phyloP scores from a whole-genome alignment of 257 asterid species.

The Gentiana straminea region DNA sequence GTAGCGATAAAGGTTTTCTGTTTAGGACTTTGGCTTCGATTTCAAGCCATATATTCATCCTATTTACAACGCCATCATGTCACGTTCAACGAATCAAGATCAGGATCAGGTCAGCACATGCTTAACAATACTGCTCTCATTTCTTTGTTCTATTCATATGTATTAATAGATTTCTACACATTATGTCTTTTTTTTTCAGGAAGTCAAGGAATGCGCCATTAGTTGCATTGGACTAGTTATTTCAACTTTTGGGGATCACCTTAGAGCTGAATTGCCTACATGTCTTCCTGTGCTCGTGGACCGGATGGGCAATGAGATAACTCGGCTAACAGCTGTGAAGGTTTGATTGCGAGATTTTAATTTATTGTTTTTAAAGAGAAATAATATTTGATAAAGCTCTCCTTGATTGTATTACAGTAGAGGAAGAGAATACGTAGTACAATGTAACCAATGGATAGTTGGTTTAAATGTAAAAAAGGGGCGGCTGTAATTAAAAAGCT shows the following conservation, averaged over 20 bases:
- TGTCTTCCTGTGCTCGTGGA: constrained; percentile 99
- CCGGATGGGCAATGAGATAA: constrained; percentile 98
- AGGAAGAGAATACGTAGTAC: too few relatives aligned
- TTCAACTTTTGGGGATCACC: constrained; percentile 94
- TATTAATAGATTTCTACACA: constrained; percentile 3
- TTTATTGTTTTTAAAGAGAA: too few relatives aligned
- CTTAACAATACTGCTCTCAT: constrained; percentile 10
- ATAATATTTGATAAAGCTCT: too few relatives aligned
- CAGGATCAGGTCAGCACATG: constrained; percentile 81
- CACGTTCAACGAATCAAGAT: constrained; percentile 97
- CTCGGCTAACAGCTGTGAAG: constrained; percentile 98
- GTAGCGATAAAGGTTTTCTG: constrained; percentile 15
- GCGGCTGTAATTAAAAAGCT: too few relatives aligned
- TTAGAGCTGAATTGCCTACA: constrained; percentile 54
- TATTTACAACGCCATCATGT: constrained; percentile 83
- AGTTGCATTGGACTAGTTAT: constrained; percentile 98
- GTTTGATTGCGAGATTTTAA: constrained; percentile 24
- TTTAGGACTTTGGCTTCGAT: constrained; percentile 65
- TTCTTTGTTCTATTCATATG: background rate
- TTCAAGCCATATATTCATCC: constrained; percentile 86
- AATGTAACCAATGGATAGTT: too few relatives aligned
- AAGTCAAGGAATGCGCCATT: constrained; percentile 98
- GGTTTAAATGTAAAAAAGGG: too few relatives aligned
- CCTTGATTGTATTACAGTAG: too few relatives aligned
- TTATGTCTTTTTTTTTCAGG: constrained; percentile 40